Percentiles rank a stretch among this genome's conserved stretches.
phyloP scores from a whole-genome alignment of 371 early-diverging fungal species.

The Edhazardia aedis region DNA sequence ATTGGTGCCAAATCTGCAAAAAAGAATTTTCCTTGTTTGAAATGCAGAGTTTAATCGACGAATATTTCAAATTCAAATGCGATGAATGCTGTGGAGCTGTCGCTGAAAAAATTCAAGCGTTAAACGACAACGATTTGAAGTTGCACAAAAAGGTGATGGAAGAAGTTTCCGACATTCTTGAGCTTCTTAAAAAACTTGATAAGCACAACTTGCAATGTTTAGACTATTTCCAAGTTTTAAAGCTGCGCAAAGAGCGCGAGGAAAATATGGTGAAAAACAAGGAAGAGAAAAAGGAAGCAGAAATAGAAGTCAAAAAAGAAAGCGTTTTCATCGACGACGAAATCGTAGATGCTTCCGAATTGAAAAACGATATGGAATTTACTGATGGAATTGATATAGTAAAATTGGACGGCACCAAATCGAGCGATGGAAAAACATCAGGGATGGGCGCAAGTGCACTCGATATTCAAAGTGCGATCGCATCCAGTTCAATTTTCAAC shows the following conservation, averaged over 20 bases:
- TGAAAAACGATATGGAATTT: too few species aligned
- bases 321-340: too few species aligned
- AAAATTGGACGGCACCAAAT: too few species aligned
- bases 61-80: conserved; percentile 41
- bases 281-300: conserved; percentile 7
- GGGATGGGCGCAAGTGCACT: too few species aligned
- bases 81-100: conserved; percentile 39
- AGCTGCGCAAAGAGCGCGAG: conserved; percentile 17
- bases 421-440: too few species aligned
- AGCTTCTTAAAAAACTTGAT: conserved; percentile 39
- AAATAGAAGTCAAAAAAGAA: background rate
- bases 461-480: too few species aligned
- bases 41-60: conserved; percentile 35
- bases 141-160: conserved; percentile 30
- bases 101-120: conserved; percentile 21
- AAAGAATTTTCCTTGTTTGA: conserved; percentile 40
- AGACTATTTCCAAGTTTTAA: conserved; percentile 37
- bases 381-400: too few species aligned
- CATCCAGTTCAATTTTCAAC: too few species aligned
- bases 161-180: conserved; percentile 26
- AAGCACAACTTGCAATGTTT: conserved; percentile 32
- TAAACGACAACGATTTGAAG: conserved; percentile 8
- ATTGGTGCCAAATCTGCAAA: conserved; percentile 34
- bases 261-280: background rate
- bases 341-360: too few species aligned